Conservation (phyloP, 1,139 yeast genomes). For the Debaryomycetaceae sp. region DNA sequence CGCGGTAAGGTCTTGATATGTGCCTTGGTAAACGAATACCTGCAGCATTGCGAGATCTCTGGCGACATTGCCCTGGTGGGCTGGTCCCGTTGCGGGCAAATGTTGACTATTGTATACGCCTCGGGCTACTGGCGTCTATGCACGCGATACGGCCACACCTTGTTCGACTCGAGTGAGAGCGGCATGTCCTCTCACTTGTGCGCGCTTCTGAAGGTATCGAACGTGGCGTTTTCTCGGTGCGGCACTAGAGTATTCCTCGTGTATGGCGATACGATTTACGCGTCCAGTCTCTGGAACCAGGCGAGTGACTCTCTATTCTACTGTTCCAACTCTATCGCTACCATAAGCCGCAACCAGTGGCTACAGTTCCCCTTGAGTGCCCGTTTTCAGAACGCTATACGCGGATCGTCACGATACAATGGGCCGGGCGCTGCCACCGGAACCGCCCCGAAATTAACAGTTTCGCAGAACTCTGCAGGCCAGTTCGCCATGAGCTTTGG, state of each 20-base stretch:
- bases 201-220: conserved; percentile 14
- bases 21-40: neutral
- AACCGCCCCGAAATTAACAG: no score
- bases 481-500: conserved; percentile 16
- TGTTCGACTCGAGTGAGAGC: conserved; percentile 18
- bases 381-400: neutral
- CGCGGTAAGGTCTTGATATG: neutral
- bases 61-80: neutral
- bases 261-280: neutral
- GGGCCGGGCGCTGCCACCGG: no score
- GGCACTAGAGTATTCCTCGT: neutral
- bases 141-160: conserved; percentile 25
- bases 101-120: conserved; percentile 6
- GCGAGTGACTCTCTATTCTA: no score
- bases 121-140: conserved; percentile 23
- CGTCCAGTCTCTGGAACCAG: neutral
- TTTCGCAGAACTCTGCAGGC: conserved; percentile 14
- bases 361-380: conserved; percentile 1
- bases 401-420: neutral
- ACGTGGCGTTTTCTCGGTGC: conserved; percentile 12
- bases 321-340: no score
- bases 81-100: neutral
- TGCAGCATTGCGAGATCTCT: neutral
- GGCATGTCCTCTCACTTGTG: conserved; percentile 15
- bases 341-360: conserved; percentile 11